Evolutionary conservation across 2,329 filamentous ascomycete genomes (phyloP), one percentile per base, ranked within the genome.

Genomic region (Geosmithia flava): DNA sequence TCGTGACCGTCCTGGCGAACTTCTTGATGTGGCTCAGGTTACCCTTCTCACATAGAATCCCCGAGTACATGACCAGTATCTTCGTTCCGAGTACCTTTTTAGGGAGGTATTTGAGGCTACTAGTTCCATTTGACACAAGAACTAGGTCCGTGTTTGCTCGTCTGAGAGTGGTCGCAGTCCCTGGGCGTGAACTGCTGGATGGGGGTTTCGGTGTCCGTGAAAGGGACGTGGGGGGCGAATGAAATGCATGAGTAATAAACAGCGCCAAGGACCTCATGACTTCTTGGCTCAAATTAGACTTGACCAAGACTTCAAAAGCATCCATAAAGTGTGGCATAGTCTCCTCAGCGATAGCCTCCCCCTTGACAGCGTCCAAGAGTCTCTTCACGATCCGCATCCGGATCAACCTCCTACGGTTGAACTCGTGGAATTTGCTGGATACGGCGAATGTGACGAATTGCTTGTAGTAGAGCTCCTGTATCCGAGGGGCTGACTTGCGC

Each of bases 371-470:
- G 62, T 97, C 91, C 1, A 97, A 74, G 8, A 97, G 72, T 56
- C 87, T 83, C 63, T 95, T 96, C 42, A 94, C 85, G 50, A 95
- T 90, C 48, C 91, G 81, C 86, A 98, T 98, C 55, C 90, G 78
- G 51, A 86, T 80, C 51, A 98, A 69, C 44, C 93, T 80, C 59
- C 87, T 85, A 47, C 85, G 82, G 62, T 98, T 98, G 66, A 97
- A 97, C 51, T 87, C 83, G 59, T 89, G 87, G 58, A 94, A 85
- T 60, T 93, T 90, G 72, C 91, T 96, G 57, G 83, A 83, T n/a
- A 85, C 78, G 1, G 87, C 85, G 66, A 98, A 96, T 0, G 83
- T 84, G 52, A 84, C 73, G 58, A 97, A 97, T 60, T 98, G 93
- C 51, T 83, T 81, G 65, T 96, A 97, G 65, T 97, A 98, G 20